phyloP scores from a whole-genome alignment of 805 yeast genomes.

The Alloascoidea africana region DNA sequence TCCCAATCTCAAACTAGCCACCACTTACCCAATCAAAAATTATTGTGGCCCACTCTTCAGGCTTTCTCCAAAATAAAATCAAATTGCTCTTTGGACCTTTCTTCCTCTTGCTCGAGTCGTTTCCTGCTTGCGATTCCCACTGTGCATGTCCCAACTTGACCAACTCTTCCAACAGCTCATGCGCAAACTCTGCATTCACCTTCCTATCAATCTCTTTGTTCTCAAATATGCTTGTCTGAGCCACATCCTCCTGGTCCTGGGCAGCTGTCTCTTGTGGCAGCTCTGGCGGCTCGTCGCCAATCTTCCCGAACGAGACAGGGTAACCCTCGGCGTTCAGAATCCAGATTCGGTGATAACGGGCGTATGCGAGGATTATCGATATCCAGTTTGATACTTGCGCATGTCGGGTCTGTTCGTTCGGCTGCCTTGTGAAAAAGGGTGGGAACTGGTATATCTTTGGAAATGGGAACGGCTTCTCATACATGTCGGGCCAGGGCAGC shows the following conservation, averaged over 20 bases:
- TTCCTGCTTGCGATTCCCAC: conserved; percentile 26
- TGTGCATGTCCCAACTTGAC: conserved; percentile 39
- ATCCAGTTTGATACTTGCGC: conserved; percentile 77
- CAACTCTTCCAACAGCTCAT: conserved; percentile 43
- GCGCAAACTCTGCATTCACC: conserved; percentile 37
- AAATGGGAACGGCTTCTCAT: conserved; percentile 16
- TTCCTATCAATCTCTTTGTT: conserved; percentile 36
- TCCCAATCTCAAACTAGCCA: too few relatives aligned
- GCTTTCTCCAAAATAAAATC: conserved; percentile 50
- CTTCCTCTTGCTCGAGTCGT: conserved; percentile 18
- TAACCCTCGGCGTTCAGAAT: conserved; percentile 25
- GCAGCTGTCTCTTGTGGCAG: conserved; percentile 18
- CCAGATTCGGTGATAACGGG: conserved; percentile 43
- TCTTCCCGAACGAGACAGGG: conserved; percentile 12
- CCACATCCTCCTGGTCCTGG: conserved; percentile 17
- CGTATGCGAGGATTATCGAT: conserved; percentile 42
- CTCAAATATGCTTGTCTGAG: conserved; percentile 26
- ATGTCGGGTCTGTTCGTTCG: conserved; percentile 61
- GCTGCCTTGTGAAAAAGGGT: conserved; percentile 84
- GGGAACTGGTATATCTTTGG: conserved; percentile 65
- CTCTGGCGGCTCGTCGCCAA: conserved; percentile 13
- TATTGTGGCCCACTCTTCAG: conserved; percentile 52
- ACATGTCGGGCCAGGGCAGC: too few relatives aligned
- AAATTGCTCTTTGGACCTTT: conserved; percentile 9
- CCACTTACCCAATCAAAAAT: conserved; percentile 41